A percentile compares a stretch with the other conserved stretches of the same genome.
Evolutionary conservation across 768 basidiomycete species (phyloP).

Genomic region (Kwoniella shandongensis): DNA sequence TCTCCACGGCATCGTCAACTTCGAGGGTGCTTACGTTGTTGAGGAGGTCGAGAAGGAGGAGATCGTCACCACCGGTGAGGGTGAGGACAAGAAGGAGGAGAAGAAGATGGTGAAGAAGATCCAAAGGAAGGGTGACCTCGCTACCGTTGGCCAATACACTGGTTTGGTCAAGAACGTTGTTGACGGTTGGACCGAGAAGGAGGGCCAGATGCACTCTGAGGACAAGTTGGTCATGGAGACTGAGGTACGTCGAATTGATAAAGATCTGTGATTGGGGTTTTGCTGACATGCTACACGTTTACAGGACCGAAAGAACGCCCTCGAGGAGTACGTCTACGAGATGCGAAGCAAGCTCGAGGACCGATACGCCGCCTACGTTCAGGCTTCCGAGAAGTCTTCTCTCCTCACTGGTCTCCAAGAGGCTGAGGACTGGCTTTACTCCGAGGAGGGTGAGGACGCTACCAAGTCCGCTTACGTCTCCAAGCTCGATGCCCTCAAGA

Average conservation of each 20-base stretch:
- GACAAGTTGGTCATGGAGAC: slow-evolving; percentile 98
- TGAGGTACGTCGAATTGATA: slow-evolving; percentile 61
- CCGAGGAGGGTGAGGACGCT: slow-evolving; percentile 92
- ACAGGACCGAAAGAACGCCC: slow-evolving; percentile 94
- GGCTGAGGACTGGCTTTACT: slow-evolving; percentile 96
- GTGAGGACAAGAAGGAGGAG: slow-evolving; percentile 59
- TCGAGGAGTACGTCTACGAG: slow-evolving; percentile 99
- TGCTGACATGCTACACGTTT: slow-evolving; percentile 1
- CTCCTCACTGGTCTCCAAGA: slow-evolving; percentile 69
- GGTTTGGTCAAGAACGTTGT: slow-evolving; percentile 66
- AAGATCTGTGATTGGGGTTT: not conserved
- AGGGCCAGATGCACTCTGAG: slow-evolving; percentile 80
- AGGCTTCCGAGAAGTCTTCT: slow-evolving; percentile 71
- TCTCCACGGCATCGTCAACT: slow-evolving; percentile 78
- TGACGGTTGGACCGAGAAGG: slow-evolving; percentile 71
- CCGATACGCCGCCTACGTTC: slow-evolving; percentile 73
- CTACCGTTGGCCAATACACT: slow-evolving; percentile 66
- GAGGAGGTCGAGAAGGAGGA: slow-evolving; percentile 75
- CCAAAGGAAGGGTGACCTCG: slow-evolving; percentile 77
- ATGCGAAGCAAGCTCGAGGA: slow-evolving; percentile 88
- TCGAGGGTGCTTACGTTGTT: slow-evolving; percentile 74
- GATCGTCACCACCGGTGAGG: slow-evolving; percentile 68
- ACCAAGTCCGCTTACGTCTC: slow-evolving; percentile 89
- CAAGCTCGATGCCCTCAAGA: slow-evolving; percentile 78
- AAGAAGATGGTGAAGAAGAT: slow-evolving; percentile 76